phyloP scores from a whole-genome alignment of 768 basidiomycete genomes.

The Russula compacta region DNA sequence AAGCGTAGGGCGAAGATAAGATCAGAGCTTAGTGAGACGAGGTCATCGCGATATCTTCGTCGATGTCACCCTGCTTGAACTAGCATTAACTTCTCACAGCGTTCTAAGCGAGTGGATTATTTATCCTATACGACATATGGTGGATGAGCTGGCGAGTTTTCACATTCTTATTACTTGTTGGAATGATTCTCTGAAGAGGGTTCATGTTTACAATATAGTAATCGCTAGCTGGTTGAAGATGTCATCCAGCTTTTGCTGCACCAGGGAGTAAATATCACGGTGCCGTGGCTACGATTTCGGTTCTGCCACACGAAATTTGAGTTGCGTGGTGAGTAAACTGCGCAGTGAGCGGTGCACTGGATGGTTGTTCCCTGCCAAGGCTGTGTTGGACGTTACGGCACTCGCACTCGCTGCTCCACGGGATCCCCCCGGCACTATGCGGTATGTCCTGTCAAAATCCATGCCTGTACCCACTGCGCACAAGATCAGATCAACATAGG shows the following conservation, averaged over 20 bases:
- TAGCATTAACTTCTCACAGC: background rate
- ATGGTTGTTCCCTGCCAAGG: too few species aligned
- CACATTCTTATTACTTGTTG: too few species aligned
- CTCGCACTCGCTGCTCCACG: too few species aligned
- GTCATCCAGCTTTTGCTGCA: too few species aligned
- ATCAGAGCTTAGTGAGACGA: constrained; percentile 1
- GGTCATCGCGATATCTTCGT: background rate
- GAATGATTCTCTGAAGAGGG: background rate
- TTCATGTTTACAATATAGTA: background rate
- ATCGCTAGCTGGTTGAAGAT: background rate
- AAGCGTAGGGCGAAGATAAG: background rate
- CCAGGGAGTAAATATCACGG: too few species aligned
- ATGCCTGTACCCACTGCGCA: too few species aligned
- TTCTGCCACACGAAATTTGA: too few species aligned
- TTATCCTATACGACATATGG: background rate
- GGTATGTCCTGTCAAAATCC: too few species aligned
- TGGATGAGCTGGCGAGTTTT: background rate
- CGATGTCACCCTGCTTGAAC: constrained; percentile 3
- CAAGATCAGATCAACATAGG: too few species aligned
- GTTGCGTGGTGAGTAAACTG: too few species aligned
- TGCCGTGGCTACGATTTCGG: too few species aligned
- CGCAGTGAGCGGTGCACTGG: background rate
- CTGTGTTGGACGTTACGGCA: background rate
- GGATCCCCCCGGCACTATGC: background rate
- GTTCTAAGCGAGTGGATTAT: background rate